These are phyloP conservation scores for Carex kokanica DNA, from an alignment of 176 grass and related monocot genomes.

Conservation along the genomic window DNA sequence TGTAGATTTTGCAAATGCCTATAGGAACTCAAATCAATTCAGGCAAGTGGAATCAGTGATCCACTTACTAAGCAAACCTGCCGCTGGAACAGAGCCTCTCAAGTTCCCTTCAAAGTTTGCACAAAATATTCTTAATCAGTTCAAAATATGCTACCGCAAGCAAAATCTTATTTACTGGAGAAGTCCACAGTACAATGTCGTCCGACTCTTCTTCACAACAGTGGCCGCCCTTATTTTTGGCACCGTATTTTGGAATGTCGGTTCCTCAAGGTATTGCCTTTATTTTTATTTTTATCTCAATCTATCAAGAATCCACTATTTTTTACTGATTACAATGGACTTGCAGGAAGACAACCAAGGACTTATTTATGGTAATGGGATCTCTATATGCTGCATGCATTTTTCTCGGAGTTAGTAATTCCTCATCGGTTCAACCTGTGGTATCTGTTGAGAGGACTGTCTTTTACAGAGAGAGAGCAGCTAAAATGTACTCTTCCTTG, in stretches of 20 bases:
- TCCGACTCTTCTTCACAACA: slow-evolving; percentile 57
- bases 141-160: slow-evolving; percentile 45
- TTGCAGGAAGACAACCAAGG: slow-evolving; percentile 53
- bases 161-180: slow-evolving; percentile 77
- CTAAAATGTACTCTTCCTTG: slow-evolving; percentile 61
- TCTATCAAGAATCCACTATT: background rate
- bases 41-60: slow-evolving; percentile 50
- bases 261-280: slow-evolving; percentile 15
- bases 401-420: slow-evolving; percentile 66
- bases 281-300: no score
- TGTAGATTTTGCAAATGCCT: slow-evolving; percentile 55
- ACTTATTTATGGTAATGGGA: slow-evolving; percentile 59
- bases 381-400: slow-evolving; percentile 61
- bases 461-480: slow-evolving; percentile 60
- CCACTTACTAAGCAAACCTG: slow-evolving; percentile 44
- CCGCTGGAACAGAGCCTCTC: slow-evolving; percentile 37
- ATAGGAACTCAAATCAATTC: slow-evolving; percentile 56
- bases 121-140: slow-evolving; percentile 50
- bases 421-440: slow-evolving; percentile 62
- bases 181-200: slow-evolving; percentile 63
- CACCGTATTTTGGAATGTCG: slow-evolving; percentile 66
- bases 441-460: slow-evolving; percentile 67
- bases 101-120: slow-evolving; percentile 54
- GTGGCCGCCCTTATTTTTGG: slow-evolving; percentile 53
- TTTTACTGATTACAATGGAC: background rate